Conservation (phyloP, 805 yeast genomes). For the Monosporozyma solicola region DNA sequence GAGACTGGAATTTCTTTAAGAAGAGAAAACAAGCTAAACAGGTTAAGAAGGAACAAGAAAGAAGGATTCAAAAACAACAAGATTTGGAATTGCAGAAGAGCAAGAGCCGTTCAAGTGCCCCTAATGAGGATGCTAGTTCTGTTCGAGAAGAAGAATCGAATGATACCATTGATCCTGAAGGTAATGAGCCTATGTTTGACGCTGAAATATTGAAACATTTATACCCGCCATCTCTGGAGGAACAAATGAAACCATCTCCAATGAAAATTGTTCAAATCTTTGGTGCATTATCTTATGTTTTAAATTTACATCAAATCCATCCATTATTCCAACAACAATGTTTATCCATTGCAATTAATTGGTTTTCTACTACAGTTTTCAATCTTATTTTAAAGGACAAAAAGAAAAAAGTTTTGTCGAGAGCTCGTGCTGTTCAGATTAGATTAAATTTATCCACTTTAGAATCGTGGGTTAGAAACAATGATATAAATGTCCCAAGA, state of each 20-base stretch:
- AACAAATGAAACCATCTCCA: conserved; percentile 85
- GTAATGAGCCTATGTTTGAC: conserved; percentile 34
- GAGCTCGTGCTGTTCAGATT: conserved; percentile 83
- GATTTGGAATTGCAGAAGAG: conserved; percentile 1
- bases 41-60: conserved; percentile 7
- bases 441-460: conserved; percentile 75
- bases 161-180: not conserved
- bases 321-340: conserved; percentile 72
- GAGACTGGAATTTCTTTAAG: conserved; percentile 55
- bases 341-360: conserved; percentile 66
- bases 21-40: conserved; percentile 28
- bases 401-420: conserved; percentile 49
- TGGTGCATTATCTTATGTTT: conserved; percentile 79
- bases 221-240: conserved; percentile 75
- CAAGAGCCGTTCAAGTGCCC: not conserved
- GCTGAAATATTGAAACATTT: conserved; percentile 69
- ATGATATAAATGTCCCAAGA: conserved; percentile 23
- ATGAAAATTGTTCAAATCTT: conserved; percentile 73
- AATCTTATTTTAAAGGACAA: conserved; percentile 61
- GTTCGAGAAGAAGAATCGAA: not conserved
- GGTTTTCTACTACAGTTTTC: conserved; percentile 65
- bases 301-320: conserved; percentile 73
- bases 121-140: not conserved
- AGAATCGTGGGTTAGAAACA: conserved; percentile 84
- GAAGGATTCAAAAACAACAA: conserved; percentile 7